Conservation (phyloP, 176 grass and related monocot species). For the Zoysia japonica region DNA sequence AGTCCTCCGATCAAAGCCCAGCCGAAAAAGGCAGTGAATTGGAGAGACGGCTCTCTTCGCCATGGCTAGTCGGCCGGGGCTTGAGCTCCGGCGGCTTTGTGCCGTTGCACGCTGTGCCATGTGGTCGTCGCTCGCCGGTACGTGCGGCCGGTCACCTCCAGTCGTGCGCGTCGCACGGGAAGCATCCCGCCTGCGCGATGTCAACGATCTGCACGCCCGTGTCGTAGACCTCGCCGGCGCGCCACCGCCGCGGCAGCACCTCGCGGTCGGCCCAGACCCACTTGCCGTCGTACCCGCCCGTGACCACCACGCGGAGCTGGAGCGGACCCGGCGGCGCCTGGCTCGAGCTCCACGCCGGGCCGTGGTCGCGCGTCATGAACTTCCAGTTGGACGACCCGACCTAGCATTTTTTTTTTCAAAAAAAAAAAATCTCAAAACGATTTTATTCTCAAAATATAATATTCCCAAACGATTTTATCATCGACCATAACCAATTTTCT, state of each 20-base stretch:
- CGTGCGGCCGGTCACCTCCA: conserved; percentile 37
- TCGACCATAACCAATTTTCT: too few relatives aligned
- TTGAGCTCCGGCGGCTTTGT: background rate
- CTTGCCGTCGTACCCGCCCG: conserved; percentile 90
- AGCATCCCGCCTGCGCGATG: conserved; percentile 69
- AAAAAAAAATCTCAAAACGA: background rate
- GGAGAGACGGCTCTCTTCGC: too few relatives aligned
- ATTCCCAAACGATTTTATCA: too few relatives aligned
- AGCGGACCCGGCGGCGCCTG: conserved; percentile 70
- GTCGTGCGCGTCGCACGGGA: conserved; percentile 63
- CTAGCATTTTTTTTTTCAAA: conserved; percentile 1
- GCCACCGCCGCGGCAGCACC: conserved; percentile 58
- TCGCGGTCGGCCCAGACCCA: conserved; percentile 74
- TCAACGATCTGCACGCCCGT: conserved; percentile 66
- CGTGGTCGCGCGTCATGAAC: conserved; percentile 77
- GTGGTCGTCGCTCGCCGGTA: too few relatives aligned
- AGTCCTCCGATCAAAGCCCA: too few relatives aligned
- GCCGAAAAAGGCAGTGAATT: too few relatives aligned
- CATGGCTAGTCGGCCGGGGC: too few relatives aligned
- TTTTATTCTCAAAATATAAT: background rate
- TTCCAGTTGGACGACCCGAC: conserved; percentile 72
- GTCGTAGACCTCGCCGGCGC: conserved; percentile 68
- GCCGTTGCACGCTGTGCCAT: background rate
- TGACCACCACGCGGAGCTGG: conserved; percentile 80
- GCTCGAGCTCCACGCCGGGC: conserved; percentile 80